Percentiles rank a stretch among this genome's conserved stretches.
These are phyloP conservation scores for Lentinula raphanica DNA, from an alignment of 768 basidiomycete species.

Conservation along the genomic window DNA sequence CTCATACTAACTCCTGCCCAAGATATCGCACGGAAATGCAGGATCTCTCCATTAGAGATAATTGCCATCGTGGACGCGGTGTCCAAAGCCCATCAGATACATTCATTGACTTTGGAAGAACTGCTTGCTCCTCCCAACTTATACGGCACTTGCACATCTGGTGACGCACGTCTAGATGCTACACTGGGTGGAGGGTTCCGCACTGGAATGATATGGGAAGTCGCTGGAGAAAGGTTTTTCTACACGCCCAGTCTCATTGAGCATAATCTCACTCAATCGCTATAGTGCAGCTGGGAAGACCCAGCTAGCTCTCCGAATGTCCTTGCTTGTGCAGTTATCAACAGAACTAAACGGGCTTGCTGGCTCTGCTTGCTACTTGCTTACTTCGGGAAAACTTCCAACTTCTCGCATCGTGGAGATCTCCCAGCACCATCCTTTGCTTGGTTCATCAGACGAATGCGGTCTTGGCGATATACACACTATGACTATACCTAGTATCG, in stretches of 20 bases:
- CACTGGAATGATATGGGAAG: conserved; percentile 80
- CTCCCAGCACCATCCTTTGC: conserved; percentile 40
- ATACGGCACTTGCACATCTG: conserved; percentile 53
- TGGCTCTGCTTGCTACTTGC: conserved; percentile 74
- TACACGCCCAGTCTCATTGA: background rate
- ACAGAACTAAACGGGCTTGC: conserved; percentile 46
- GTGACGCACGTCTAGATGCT: conserved; percentile 63
- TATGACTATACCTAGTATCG: conserved; percentile 48
- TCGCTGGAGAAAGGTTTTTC: conserved; percentile 81
- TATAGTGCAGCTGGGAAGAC: conserved; percentile 91
- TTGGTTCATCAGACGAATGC: conserved; percentile 35
- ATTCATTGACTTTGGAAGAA: conserved; percentile 31
- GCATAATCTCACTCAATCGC: background rate
- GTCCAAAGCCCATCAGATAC: conserved; percentile 36
- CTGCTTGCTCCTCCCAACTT: background rate
- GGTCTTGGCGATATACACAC: conserved; percentile 56
- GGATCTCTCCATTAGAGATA: conserved; percentile 43
- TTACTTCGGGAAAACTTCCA: conserved; percentile 64
- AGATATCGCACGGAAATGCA: conserved; percentile 55
- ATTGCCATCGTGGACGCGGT: conserved; percentile 46
- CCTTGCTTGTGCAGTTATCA: conserved; percentile 74
- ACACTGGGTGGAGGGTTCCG: conserved; percentile 75
- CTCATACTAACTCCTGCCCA: conserved; percentile 42
- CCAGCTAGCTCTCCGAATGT: conserved; percentile 81
- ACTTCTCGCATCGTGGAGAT: conserved; percentile 69